A percentile compares a stretch with the other conserved stretches of the same genome.
These are phyloP conservation scores for Zasmidium angulare DNA, from an alignment of 2,329 filamentous ascomycete species.

Conservation along the genomic window DNA sequence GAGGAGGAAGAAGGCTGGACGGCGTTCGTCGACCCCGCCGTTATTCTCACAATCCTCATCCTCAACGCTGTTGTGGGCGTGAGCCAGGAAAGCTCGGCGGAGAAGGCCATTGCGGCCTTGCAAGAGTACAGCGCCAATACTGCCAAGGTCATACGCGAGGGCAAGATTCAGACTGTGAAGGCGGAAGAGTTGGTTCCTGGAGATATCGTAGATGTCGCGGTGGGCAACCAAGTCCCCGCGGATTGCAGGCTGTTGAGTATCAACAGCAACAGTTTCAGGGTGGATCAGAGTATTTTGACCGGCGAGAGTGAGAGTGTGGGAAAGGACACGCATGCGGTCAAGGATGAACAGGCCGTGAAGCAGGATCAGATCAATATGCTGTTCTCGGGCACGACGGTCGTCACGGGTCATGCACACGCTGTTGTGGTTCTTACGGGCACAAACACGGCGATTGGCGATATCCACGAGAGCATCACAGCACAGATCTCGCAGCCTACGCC, in stretches of 20 bases:
- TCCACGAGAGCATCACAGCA: slow-evolving; percentile 96
- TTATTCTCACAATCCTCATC: slow-evolving; percentile 95
- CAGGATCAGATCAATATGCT: slow-evolving; percentile 98
- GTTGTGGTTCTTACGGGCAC: slow-evolving; percentile 87
- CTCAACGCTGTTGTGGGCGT: slow-evolving; percentile 97
- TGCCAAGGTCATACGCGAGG: slow-evolving; percentile 87
- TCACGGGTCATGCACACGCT: slow-evolving; percentile 88
- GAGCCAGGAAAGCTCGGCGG: slow-evolving; percentile 96
- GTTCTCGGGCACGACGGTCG: slow-evolving; percentile 96
- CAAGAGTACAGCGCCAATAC: slow-evolving; percentile 99
- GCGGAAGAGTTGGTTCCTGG: slow-evolving; percentile 97
- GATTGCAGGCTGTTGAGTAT: slow-evolving; percentile 89
- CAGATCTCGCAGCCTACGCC: slow-evolving; percentile 98
- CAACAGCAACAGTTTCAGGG: slow-evolving; percentile 94
- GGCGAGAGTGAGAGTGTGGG: slow-evolving; percentile 96
- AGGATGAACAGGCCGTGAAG: slow-evolving; percentile 83
- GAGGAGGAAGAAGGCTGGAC: slow-evolving; percentile 94
- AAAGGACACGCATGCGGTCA: slow-evolving; percentile 71
- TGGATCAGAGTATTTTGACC: slow-evolving; percentile 95
- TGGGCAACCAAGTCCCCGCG: slow-evolving; percentile 91
- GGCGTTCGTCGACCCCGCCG: slow-evolving; percentile 92
- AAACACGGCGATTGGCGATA: slow-evolving; percentile 94
- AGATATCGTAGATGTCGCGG: slow-evolving; percentile 81
- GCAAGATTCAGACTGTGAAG: slow-evolving; percentile 77
- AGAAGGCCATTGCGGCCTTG: slow-evolving; percentile 95